Base-by-base conservation (phyloP, 495 filamentous ascomycete species). In the Neurospora discreta region DNA sequence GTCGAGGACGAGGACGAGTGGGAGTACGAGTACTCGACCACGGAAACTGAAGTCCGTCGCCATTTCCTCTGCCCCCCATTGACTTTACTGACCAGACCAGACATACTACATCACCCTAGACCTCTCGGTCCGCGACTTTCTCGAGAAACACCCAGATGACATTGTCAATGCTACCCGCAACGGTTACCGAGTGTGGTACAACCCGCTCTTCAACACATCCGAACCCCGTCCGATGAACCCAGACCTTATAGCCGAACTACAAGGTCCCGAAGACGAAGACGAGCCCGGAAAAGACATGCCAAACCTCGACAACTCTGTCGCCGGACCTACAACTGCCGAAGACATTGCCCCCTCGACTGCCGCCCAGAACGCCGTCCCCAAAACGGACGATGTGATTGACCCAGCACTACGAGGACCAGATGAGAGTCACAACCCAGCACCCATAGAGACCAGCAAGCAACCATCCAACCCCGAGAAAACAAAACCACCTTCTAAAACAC, bases 21-120 rank as follows among this genome's bases (percentile, higher is more conserved):
- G 86, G 86, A 88, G 71, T 87, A 87, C 73, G 86, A 88, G 68
- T 88, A 88, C 73, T 88, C 86, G 0, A 75, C 80, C 9, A 86
- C 85, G 3, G 85, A 88, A 71, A 86, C 80, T n/a, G 86, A 88
- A 78, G 86, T 83, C 75, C 41, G 72, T 46, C 26, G 39, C 2
- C n/a, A 39, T 36, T 9, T 18, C 1, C 26, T 39, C 16, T 5
- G 9, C n/a, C 39, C 39, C 41, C 18, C 7, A 15, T 9, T 33
- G 1, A 40, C 2, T 52, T 13, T 3, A 43, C 67, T 71, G 40
- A 69, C 41, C 16, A 58, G 20, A 40, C 18, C 6, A 88, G 86
- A 87, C 83, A 4, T 87, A 87, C 76, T 88, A 88, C 70, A 75
- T 88, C 0, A 88, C 86, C 4, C 74, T 88, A 5, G 86, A 88